phyloP scores from a whole-genome alignment of 352 stramenopile genomes.

The Albugo laibachii region DNA sequence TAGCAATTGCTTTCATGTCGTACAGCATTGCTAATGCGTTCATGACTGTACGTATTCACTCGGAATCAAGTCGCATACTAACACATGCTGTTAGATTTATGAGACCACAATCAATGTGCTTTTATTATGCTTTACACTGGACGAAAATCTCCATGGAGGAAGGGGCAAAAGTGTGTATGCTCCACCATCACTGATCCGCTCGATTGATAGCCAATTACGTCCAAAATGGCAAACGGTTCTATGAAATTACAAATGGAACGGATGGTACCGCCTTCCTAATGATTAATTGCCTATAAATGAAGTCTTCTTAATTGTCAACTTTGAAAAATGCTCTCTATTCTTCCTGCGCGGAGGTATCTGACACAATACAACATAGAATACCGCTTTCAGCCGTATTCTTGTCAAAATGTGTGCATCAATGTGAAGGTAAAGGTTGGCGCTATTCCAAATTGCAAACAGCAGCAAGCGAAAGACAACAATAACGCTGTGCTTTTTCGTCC shows the following conservation, averaged over 20 bases:
- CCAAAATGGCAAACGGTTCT: conserved; percentile 68
- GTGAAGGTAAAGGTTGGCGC: too few species aligned
- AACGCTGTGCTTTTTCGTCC: too few species aligned
- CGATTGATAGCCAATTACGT: conserved; percentile 61
- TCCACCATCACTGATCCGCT: conserved; percentile 37
- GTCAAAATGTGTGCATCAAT: too few species aligned
- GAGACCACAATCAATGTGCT: conserved; percentile 74
- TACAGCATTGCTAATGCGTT: conserved; percentile 64
- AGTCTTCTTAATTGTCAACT: too few species aligned
- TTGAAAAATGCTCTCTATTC: too few species aligned
- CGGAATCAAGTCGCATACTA: not conserved
- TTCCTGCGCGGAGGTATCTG: too few species aligned
- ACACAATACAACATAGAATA: too few species aligned
- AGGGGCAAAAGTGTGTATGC: conserved; percentile 45
- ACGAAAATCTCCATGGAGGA: conserved; percentile 65
- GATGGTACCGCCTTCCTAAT: too few species aligned
- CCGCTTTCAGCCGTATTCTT: too few species aligned
- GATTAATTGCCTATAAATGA: too few species aligned
- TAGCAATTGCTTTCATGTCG: conserved; percentile 46
- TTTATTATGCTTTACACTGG: conserved; percentile 69
- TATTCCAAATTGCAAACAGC: too few species aligned
- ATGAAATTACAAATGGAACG: conserved; percentile 12
- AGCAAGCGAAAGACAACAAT: too few species aligned
- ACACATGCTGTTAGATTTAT: conserved; percentile 28
- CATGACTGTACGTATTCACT: conserved; percentile 30